phyloP scores from a whole-genome alignment of 768 basidiomycete genomes.

The Gymnopilus dilepis region DNA sequence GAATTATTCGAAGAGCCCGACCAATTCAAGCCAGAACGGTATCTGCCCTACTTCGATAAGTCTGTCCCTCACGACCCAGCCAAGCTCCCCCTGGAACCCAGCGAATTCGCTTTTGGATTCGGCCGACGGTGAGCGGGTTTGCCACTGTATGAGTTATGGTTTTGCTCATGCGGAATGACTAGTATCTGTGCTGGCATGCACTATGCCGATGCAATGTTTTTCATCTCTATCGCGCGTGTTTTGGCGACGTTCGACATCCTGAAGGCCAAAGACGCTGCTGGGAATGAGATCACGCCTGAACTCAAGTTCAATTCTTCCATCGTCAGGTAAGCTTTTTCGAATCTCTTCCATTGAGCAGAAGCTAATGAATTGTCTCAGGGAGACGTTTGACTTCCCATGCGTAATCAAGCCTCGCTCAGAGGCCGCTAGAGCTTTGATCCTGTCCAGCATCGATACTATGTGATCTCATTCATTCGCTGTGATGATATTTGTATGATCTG shows the following conservation, averaged over 20 bases:
- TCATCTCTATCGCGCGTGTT: slow-evolving; percentile 29
- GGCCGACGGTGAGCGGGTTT: slow-evolving; percentile 27
- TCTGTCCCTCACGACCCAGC: slow-evolving; percentile 22
- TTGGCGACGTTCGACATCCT: slow-evolving; percentile 27
- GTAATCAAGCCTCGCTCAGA: slow-evolving; percentile 22
- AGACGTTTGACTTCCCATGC: slow-evolving; percentile 21
- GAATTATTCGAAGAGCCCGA: slow-evolving; percentile 29
- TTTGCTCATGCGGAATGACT: background rate
- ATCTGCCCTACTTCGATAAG: slow-evolving; percentile 31
- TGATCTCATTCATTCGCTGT: background rate
- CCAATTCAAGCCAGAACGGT: slow-evolving; percentile 34
- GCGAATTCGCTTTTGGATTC: slow-evolving; percentile 32
- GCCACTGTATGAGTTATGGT: background rate
- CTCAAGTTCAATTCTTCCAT: slow-evolving; percentile 29
- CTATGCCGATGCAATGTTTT: slow-evolving; percentile 31
- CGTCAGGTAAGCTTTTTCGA: slow-evolving; percentile 20
- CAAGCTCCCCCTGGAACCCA: slow-evolving; percentile 26
- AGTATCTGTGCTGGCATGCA: slow-evolving; percentile 33
- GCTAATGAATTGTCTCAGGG: slow-evolving; percentile 13
- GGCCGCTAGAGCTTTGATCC: slow-evolving; percentile 15
- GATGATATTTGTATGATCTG: background rate
- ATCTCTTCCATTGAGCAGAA: background rate
- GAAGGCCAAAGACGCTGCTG: slow-evolving; percentile 24
- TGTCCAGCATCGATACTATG: background rate
- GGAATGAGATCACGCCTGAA: slow-evolving; percentile 27